Conservation (phyloP, 345 rosid genomes). For the Citrus inodora region DNA sequence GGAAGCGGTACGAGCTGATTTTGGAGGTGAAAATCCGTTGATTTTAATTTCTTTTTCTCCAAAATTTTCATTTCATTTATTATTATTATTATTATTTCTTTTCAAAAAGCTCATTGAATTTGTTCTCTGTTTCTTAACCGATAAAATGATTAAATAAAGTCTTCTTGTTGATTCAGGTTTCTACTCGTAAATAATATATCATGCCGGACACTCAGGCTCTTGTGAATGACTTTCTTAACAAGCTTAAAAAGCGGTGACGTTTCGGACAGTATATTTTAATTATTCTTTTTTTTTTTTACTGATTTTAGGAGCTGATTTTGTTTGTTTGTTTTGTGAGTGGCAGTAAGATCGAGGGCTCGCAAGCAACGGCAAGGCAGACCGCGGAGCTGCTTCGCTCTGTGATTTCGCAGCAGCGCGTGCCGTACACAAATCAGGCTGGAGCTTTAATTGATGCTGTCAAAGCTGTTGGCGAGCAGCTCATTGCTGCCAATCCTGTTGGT, state of each 20-base stretch:
- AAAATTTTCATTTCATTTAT: background rate
- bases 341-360: slow-evolving; percentile 97
- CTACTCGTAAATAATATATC: slow-evolving; percentile 17
- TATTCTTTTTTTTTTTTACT: background rate
- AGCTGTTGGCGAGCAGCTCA: slow-evolving; percentile 73
- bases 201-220: slow-evolving; percentile 89
- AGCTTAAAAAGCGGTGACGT: slow-evolving; percentile 80
- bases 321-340: slow-evolving; percentile 5
- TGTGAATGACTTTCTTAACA: slow-evolving; percentile 71
- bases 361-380: slow-evolving; percentile 80
- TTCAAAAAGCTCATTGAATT: background rate
- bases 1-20: background rate
- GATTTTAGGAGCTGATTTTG: background rate
- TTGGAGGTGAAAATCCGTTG: background rate
- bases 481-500: slow-evolving; percentile 95
- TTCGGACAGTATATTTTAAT: background rate
- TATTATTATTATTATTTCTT: background rate
- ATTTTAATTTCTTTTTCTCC: background rate
- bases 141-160: background rate
- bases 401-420: slow-evolving; percentile 85
- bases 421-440: slow-evolving; percentile 74
- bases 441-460: slow-evolving; percentile 81
- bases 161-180: slow-evolving; percentile 24
- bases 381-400: slow-evolving; percentile 84
- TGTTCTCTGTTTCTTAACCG: background rate